Evolutionary conservation across 208 protist species (phyloP).

Genomic region (Angomonas desouzai): DNA sequence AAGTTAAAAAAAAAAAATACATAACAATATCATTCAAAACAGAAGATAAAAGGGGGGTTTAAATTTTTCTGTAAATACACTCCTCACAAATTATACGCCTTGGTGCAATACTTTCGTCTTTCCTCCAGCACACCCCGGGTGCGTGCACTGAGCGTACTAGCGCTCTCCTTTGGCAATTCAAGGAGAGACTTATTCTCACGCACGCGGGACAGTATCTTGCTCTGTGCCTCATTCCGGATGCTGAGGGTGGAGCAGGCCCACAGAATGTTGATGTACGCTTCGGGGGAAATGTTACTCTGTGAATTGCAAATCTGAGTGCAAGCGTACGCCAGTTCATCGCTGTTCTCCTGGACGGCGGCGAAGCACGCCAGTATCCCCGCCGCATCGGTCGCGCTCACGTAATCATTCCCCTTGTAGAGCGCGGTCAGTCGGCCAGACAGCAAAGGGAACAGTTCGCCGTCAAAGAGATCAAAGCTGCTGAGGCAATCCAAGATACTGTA

Average conservation of each 20-base stretch:
- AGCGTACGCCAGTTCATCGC: constrained; percentile 78
- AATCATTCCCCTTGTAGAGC: constrained; percentile 50
- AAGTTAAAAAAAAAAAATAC: constrained; percentile 9
- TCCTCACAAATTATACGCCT: constrained; percentile 35
- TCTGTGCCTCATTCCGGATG: constrained; percentile 78
- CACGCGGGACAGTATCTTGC: constrained; percentile 46
- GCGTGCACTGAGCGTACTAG: not conserved
- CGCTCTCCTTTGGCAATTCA: constrained; percentile 11
- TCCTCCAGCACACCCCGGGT: constrained; percentile 30
- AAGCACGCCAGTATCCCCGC: constrained; percentile 78
- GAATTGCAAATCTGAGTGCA: constrained; percentile 61
- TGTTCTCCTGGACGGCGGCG: constrained; percentile 81
- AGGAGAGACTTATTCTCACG: constrained; percentile 31
- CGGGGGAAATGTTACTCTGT: constrained; percentile 38
- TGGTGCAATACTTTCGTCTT: constrained; percentile 23
- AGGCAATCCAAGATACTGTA: constrained; percentile 61
- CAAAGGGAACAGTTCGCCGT: constrained; percentile 86
- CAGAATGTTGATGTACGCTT: constrained; percentile 51
- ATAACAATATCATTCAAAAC: constrained; percentile 1
- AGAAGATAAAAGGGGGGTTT: not conserved
- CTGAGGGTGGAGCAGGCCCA: constrained; percentile 77
- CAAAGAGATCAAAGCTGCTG: constrained; percentile 85
- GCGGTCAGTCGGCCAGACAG: constrained; percentile 66
- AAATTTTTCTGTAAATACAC: not conserved
- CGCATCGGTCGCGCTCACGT: constrained; percentile 59